These are phyloP conservation scores for Paracamarosporium sp. DNA, from an alignment of 2,329 filamentous ascomycete species.

Conservation along the genomic window DNA sequence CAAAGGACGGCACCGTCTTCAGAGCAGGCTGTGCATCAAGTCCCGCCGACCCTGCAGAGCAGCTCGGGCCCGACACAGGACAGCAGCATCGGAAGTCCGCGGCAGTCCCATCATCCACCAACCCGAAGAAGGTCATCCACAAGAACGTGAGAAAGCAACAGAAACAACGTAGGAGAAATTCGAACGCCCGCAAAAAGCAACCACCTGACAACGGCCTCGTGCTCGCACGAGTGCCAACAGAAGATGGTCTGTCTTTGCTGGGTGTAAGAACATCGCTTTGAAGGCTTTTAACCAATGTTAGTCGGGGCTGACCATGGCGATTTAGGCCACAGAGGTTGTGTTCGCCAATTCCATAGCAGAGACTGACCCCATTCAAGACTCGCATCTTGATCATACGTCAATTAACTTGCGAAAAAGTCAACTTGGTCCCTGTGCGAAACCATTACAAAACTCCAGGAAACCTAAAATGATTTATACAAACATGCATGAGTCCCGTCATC, in stretches of 20 bases:
- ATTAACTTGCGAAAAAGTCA: neutral
- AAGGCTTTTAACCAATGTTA: neutral
- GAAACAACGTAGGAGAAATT: neutral
- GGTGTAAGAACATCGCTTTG: conserved; percentile 26
- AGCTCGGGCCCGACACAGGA: no score
- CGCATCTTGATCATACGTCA: conserved; percentile 8
- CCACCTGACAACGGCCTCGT: conserved; percentile 33
- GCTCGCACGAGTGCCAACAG: conserved; percentile 34
- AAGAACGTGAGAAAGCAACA: neutral
- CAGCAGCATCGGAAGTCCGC: neutral
- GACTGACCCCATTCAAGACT: conserved; percentile 38
- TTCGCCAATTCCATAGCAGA: conserved; percentile 14
- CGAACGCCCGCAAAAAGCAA: conserved; percentile 24
- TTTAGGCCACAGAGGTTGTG: conserved; percentile 20
- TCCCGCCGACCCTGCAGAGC: neutral
- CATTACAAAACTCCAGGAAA: neutral
- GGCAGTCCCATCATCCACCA: neutral
- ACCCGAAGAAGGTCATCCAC: neutral
- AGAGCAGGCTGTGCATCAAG: neutral
- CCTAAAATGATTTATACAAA: neutral
- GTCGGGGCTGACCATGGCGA: conserved; percentile 13
- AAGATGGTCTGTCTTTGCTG: conserved; percentile 31
- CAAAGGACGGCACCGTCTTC: neutral
- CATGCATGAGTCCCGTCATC: neutral
- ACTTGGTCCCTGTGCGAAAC: no score